Base-by-base conservation (phyloP, 352 stramenopile genomes). In the Globisporangium nunn region DNA sequence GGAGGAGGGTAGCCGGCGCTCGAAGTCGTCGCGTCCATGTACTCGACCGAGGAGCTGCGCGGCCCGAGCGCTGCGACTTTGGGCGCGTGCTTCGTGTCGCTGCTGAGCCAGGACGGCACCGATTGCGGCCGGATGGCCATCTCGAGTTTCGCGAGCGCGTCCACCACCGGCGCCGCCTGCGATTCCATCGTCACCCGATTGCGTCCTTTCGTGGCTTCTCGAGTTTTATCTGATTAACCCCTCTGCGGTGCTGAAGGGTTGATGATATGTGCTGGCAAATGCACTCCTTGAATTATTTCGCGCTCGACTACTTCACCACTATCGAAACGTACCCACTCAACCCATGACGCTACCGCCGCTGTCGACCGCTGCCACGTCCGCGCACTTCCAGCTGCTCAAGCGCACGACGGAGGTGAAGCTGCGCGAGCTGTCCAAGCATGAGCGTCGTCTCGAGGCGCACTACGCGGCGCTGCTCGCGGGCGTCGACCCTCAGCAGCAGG, bases 51-150 rank as follows among this genome's bases (percentile, higher is more conserved):
- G 23, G 71, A 70, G 14, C 73, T 70, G 2, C 78, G 69, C 6
- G 78, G 78, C 8, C 78, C 78, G 2, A 88, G 70, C 17, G 68
- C 54, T 35, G 74, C 75, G 48, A 87, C 60, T 53, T 87, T 90
- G 1, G 76, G 76, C 1, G 75, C 76, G 54, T 90, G 79, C 54
- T 85, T 79, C 6, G 70, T 77, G 64, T 87, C 79, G 58, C 79
- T 87, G 59, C 64, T 85, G 64, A 90, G 74, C 79, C 79, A 90
- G 2, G 79, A 85, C 6, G 76, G 76, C 31, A 87, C 76, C 18
- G 79, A 90, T 54, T 90, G 79, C 44, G 79, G 79, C 2, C 79
- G 70, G 59, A 87, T 86, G 18, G 79, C 46, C 45, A 90, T 74
- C 73, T 90, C 79, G 30, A 90, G 67, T 63, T 86, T 86, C 46